Conservation (phyloP, 2,329 filamentous ascomycete genomes). For the Colletotrichum musicola region DNA sequence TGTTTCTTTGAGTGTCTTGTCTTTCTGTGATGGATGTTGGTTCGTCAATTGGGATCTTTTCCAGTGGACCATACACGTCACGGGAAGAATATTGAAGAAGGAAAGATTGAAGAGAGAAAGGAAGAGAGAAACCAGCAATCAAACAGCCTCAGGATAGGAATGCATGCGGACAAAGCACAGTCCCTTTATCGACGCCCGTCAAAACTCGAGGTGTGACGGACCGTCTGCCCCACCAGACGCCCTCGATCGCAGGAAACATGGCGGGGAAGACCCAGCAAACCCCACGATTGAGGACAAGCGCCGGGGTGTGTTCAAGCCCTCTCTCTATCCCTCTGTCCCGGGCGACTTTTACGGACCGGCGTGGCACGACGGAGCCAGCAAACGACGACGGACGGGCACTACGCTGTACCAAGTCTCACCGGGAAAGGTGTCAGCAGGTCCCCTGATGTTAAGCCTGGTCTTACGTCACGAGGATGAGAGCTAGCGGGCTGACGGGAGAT, state of each 20-base stretch:
- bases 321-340: constrained; percentile 1
- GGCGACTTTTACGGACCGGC: not conserved
- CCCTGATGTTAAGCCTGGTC: constrained; percentile 23
- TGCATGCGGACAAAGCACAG: constrained; percentile 24
- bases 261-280: constrained; percentile 36
- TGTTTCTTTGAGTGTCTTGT: not conserved
- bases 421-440: constrained; percentile 28
- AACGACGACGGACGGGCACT: not conserved
- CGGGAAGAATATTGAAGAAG: not conserved
- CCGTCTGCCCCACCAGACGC: constrained; percentile 22
- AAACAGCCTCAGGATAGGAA: not conserved
- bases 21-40: not conserved
- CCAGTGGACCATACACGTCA: not conserved
- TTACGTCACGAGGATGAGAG: constrained; percentile 31
- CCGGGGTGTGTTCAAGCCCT: constrained; percentile 6
- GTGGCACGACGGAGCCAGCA: not conserved
- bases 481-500: constrained; percentile 8
- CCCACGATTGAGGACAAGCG: constrained; percentile 18
- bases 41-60: constrained; percentile 11
- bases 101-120: not conserved
- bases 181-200: constrained; percentile 22
- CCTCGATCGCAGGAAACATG: constrained; percentile 12
- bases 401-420: constrained; percentile 5
- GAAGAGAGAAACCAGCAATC: not conserved
- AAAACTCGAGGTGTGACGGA: not conserved